Evolutionary conservation across 2,329 filamentous ascomycete genomes (phyloP), one percentile per base, ranked within the genome.

Genomic region (Sporothrix brunneoviolacea): DNA sequence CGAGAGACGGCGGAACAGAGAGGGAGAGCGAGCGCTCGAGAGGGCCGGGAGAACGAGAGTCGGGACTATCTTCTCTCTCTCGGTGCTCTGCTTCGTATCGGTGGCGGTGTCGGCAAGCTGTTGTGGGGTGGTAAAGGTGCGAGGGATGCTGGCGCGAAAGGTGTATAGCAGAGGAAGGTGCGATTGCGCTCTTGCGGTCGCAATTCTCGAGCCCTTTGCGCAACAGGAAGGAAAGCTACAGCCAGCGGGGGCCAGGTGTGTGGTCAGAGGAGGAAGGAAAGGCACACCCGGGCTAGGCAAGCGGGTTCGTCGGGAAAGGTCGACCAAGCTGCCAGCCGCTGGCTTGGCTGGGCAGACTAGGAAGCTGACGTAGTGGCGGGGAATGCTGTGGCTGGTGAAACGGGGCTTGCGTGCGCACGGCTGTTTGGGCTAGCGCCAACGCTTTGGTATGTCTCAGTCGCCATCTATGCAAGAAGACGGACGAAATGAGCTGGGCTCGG

Each of bases 301-400:
- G 36, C 45, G 45, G 45, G 18, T 24, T 19, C 22, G 16, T 27
- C 36, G 36, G 45, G 27, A 48, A 38, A 22, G 22, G 33, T 27
- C 36, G 36, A 28, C 27, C 36, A n/a, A n/a, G n/a, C n/a, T n/a
- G n/a, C n/a, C n/a, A n/a, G n/a, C n/a, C n/a, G n/a, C n/a, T n/a
- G n/a, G n/a, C n/a, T n/a, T n/a, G n/a, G n/a, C n/a, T n/a, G n/a
- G n/a, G n/a, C n/a, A n/a, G n/a, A 19, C 12, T 15, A 22, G 13
- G 16, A 40, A 33, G 45, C 45, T 47, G 33, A 39, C 33, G 44
- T 35, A 16, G 36, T 21, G 38, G 47, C 21, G 35, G 33, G 21
- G 38, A 44, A 40, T 30, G 30, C 28, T 28, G 51, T 49, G 46
- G 51, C 46, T 53, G 51, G 49, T 46, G 41, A 42, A 41, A 30